Evolutionary conservation across 1,284 basidiomycete genomes (phyloP), one percentile per base, ranked within the genome.

Genomic region (Crocinoboletus sp.): DNA sequence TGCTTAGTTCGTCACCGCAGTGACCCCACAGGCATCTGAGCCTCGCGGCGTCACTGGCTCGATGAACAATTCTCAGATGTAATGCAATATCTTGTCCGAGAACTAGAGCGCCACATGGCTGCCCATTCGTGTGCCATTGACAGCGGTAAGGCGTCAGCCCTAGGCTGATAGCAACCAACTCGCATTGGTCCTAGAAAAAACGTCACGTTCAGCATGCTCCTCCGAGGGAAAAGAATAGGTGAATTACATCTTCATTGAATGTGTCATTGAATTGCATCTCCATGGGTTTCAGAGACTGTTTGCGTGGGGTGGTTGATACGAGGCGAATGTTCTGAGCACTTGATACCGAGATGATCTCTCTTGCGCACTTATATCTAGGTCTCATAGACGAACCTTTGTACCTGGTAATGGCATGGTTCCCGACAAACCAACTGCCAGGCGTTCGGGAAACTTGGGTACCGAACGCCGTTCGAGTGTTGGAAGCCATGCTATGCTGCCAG

Each of bases 61-160:
- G 11, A 10, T 60, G 58, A 10, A 42, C 15, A 3, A 17, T 24
- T 5, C 38, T 60, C 25, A 64, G 16, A 23, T 64, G 62, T 1
- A 3, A 7, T 16, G 56, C 13, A 17, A 63, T 2, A 2, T 60
- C 50, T 5, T 38, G 20, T 10, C 56, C 54, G 0, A 2, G 19
- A 28, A 64, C 17, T 2, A 0, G 6, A 12, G 27, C 5, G 16
- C 40, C 36, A 19, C 58, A 63, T 1, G n/a, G 10, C 1, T 3
- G 10, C 1, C 62, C 58, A 9, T 47, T 19, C 11, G 13, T 22
- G 0, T 0, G 5, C 60, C 57, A 58, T 1, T 10, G 25, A 7
- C 57, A 58, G 7, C 0, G 9, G 12, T 51, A 46, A 5, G 9
- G 3, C 12, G 10, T 55, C 3, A 46, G 4, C 0, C 6, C 50